These are phyloP conservation scores for Aquilaria sinensis DNA, from an alignment of 345 rosid genomes.

Conservation along the genomic window DNA sequence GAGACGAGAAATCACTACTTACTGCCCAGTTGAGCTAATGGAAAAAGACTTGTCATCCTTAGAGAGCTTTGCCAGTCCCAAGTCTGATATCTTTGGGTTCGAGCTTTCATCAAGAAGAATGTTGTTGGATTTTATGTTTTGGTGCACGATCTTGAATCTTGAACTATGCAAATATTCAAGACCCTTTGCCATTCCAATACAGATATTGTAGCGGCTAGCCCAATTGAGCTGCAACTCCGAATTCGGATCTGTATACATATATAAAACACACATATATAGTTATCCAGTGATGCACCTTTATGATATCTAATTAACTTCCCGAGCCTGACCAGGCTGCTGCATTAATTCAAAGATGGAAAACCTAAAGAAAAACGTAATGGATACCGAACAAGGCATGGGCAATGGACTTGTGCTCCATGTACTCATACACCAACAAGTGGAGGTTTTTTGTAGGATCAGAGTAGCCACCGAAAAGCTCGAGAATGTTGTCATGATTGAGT, in stretches of 20 bases:
- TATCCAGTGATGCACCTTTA: too few species aligned
- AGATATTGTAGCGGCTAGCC: slow-evolving; percentile 51
- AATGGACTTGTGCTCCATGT: too few species aligned
- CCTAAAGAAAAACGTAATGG: too few species aligned
- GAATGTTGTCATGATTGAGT: too few species aligned
- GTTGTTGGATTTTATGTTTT: slow-evolving; percentile 64
- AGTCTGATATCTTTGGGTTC: slow-evolving; percentile 56
- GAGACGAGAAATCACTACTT: neutral
- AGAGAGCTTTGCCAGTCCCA: slow-evolving; percentile 61
- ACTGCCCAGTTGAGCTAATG: slow-evolving; percentile 42
- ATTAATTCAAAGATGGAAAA: too few species aligned
- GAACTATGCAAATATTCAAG: slow-evolving; percentile 59
- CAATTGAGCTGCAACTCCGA: slow-evolving; percentile 35
- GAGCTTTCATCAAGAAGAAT: slow-evolving; percentile 52
- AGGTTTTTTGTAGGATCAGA: too few species aligned
- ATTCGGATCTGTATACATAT: slow-evolving; percentile 21
- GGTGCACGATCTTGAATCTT: slow-evolving; percentile 54
- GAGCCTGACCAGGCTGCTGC: too few species aligned
- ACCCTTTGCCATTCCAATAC: slow-evolving; percentile 63
- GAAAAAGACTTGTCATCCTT: slow-evolving; percentile 52
- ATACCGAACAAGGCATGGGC: too few species aligned
- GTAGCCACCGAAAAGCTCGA: too few species aligned
- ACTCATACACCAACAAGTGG: too few species aligned
- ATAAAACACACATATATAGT: too few species aligned
- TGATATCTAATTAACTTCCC: too few species aligned